Evolutionary conservation across 495 filamentous ascomycete species (phyloP), one percentile per base, ranked within the genome.

Genomic region (Clavariopsis aquatica): DNA sequence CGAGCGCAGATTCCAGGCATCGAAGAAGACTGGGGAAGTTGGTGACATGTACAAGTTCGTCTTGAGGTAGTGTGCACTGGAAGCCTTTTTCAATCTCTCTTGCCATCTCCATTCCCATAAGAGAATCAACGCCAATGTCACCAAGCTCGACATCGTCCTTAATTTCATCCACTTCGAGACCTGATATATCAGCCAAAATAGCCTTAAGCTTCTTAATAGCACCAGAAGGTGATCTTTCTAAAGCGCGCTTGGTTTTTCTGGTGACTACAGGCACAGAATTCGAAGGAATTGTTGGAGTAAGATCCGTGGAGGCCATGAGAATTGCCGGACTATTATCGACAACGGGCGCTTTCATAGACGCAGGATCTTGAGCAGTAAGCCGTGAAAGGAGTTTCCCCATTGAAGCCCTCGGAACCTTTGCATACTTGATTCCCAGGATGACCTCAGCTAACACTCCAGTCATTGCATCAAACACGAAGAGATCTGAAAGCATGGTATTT

Each of bases 371-470:
- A 28, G 38, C 38, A 2, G 38, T 65, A 7, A 73, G 36, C 3
- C 68, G 52, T 10, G 65, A 49, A 3, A 76, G 49, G 52, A 79
- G 47, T 61, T 74, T 80, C 54, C 75, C 67, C 73, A 84, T 79
- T 4, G 77, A 71, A 4, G 65, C 65, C 61, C 81, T 82, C 0
- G 78, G 41, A 2, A 84, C 76, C 19, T 70, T 74, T 0, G 61
- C 56, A 66, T 81, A 86, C 7, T 76, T 71, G 45, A 86, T 72
- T 2, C 83, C 83, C 9, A 84, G 71, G 17, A 84, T 80, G 1
- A 80, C 74, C 49, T 84, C 82, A 0, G 72, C 58, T 7, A 86
- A 66, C 2, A 56, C 29, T 0, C 81, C 79, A 9, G 62, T 78
- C 0, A 55, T 59, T 0, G 78, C 46, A 57, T 84, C 76, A 66